Percentiles rank a stretch among this genome's conserved stretches.
phyloP scores from a whole-genome alignment of 2,329 filamentous ascomycete species.

The Didymella arachidicola region DNA sequence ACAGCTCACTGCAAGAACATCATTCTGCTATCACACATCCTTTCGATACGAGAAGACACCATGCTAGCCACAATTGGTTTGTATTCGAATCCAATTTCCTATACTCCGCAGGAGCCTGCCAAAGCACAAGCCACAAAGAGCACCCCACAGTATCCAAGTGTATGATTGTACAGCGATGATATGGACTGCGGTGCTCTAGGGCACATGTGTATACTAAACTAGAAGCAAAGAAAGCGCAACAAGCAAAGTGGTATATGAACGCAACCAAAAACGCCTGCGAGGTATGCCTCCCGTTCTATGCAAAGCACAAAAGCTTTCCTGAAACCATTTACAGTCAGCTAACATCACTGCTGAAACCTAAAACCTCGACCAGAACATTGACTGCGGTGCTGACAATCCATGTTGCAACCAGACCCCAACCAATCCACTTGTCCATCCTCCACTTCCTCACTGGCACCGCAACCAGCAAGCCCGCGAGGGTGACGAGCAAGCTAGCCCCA shows the following conservation, averaged over 20 bases:
- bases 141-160: not conserved
- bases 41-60: too few species aligned
- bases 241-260: conserved; percentile 11
- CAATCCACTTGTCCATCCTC: conserved; percentile 61
- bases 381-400: conserved; percentile 82
- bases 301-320: not conserved
- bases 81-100: too few species aligned
- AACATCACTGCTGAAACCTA: conserved; percentile 47
- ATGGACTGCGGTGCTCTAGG: not conserved
- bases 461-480: conserved; percentile 78
- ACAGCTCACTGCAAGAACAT: not conserved
- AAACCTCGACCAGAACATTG: conserved; percentile 82
- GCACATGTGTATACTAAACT: not conserved
- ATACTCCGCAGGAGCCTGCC: too few species aligned
- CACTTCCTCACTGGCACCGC: conserved; percentile 68
- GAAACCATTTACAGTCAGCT: conserved; percentile 19
- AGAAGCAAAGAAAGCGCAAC: not conserved
- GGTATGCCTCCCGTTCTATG: not conserved
- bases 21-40: too few species aligned
- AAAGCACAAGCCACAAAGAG: not conserved
- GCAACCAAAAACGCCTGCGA: conserved; percentile 3
- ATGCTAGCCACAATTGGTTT: too few species aligned
- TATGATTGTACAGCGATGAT: not conserved
- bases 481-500: conserved; percentile 81
- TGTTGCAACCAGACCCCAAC: conserved; percentile 77